These are phyloP conservation scores for Populus hybrid DNA, from an alignment of 441 rosid species.

Conservation along the genomic window DNA sequence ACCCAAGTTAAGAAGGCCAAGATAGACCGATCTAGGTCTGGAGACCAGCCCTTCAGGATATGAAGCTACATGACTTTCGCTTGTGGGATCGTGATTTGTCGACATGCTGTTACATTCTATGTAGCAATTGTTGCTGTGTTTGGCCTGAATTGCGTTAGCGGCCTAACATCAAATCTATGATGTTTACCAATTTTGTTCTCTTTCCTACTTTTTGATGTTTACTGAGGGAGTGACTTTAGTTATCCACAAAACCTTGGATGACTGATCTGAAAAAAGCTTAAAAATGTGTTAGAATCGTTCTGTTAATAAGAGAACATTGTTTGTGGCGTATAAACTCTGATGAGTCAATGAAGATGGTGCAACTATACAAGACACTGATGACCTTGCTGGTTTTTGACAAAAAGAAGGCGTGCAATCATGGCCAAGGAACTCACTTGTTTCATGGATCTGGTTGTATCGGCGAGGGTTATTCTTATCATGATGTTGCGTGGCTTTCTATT, in stretches of 20 bases:
- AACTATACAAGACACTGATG: no score
- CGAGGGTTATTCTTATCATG: no score
- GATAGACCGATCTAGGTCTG: constrained; percentile 38
- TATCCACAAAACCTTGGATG: neutral
- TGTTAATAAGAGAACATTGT: no score
- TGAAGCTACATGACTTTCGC: constrained; percentile 20
- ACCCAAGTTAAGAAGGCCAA: constrained; percentile 41
- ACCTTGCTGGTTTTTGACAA: no score
- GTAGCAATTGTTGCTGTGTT: constrained; percentile 11
- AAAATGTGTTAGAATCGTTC: no score
- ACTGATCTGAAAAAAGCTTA: neutral
- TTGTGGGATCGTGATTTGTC: constrained; percentile 7
- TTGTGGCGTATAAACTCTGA: no score
- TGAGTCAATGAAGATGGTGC: no score
- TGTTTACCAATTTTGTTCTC: constrained; percentile 7
- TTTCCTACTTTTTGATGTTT: neutral
- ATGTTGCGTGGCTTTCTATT: no score
- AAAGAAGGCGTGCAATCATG: no score
- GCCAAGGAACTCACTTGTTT: no score
- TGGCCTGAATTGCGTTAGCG: neutral
- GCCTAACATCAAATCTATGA: neutral
- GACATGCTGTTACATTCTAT: constrained; percentile 12
- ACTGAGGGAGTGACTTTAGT: neutral
- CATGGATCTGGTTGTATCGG: no score
- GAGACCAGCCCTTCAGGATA: constrained; percentile 69